These are phyloP conservation scores for Suillus americanus DNA, from an alignment of 768 basidiomycete genomes.

Conservation along the genomic window DNA sequence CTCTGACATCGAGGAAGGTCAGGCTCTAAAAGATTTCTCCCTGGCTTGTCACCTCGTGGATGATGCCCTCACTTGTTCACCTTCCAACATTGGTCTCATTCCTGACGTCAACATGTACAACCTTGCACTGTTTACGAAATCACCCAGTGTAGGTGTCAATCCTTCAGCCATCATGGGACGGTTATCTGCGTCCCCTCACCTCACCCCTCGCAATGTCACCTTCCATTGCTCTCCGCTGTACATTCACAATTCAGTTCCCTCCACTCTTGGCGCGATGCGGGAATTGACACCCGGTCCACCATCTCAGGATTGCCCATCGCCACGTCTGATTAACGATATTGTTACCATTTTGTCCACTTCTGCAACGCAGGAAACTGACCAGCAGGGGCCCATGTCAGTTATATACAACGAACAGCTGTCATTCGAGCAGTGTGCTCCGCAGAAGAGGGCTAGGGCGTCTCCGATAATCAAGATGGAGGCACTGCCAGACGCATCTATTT, in stretches of 20 bases:
- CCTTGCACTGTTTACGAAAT: conserved; percentile 15
- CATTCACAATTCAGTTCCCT: not conserved
- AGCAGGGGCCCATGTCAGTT: not conserved
- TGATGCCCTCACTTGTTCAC: conserved; percentile 12
- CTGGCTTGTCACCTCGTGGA: conserved; percentile 9
- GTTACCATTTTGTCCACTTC: conserved; percentile 29
- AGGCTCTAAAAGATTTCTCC: not conserved
- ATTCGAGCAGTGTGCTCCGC: not conserved
- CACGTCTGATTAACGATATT: conserved; percentile 31
- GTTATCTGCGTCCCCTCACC: conserved; percentile 1
- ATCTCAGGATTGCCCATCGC: conserved; percentile 20
- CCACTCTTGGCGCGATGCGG: not conserved
- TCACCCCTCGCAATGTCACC: conserved; percentile 1
- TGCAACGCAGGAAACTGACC: conserved; percentile 5
- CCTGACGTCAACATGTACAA: conserved; percentile 39
- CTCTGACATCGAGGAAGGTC: not conserved
- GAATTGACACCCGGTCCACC: conserved; percentile 1
- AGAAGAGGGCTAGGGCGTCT: not conserved
- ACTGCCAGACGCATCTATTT: not conserved
- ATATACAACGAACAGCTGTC: not conserved
- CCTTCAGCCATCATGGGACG: conserved; percentile 37
- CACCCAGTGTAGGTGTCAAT: conserved; percentile 33
- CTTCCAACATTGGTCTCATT: conserved; percentile 24
- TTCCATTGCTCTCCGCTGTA: not conserved
- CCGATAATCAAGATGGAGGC: not conserved